Evolutionary conservation across 345 rosid genomes (phyloP), one percentile per base, ranked within the genome.

Genomic region (Rhodamnia argentea): DNA sequence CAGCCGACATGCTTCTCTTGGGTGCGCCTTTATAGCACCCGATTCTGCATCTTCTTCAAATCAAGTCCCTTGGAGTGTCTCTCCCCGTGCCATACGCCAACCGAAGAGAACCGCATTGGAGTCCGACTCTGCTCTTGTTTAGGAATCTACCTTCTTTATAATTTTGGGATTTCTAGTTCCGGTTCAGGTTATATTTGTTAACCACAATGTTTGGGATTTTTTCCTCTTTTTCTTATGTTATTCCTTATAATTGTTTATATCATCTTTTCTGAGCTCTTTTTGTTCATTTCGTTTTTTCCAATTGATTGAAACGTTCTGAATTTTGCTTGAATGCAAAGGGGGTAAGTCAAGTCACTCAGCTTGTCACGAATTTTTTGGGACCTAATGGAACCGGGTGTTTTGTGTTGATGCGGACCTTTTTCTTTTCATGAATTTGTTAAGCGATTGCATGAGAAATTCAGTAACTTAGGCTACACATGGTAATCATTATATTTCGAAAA

Each of bases 281-380:
- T 8, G 47, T 20, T 2, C n/a, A 8, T 13, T 50, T 50, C 12
- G 51, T 9, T 44, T 84, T 50, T 18, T 20, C 7, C 82, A 3
- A 2, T 59, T 27, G 5, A 54, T 29, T 32, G 29, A 13, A 40
- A 51, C 51, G 27, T 85, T 83, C 55, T 51, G 37, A 51, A n/a
- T 85, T 83, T 75, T 6, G 42, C 90, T 87, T 85, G 58, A 84
- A 89, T 88, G 90, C 88, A 56, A 82, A 13, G 53, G 32, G 27
- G 51, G 53, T 27, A 76, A 40, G 42, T 59, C 58, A 29, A 32
- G 42, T 32, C 76, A 2, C 24, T 16, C 44, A 4, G 32, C 23
- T 16, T 40, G 24, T 64, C 22, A 4, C 27, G 51, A 16, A 8
- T 0, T 47, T 64, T 4, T 16, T 7, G 76, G 44, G 76, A 32